Evolutionary conservation across 169 alveolate genomes (phyloP).

Genomic region (Plasmodium gonderi): DNA sequence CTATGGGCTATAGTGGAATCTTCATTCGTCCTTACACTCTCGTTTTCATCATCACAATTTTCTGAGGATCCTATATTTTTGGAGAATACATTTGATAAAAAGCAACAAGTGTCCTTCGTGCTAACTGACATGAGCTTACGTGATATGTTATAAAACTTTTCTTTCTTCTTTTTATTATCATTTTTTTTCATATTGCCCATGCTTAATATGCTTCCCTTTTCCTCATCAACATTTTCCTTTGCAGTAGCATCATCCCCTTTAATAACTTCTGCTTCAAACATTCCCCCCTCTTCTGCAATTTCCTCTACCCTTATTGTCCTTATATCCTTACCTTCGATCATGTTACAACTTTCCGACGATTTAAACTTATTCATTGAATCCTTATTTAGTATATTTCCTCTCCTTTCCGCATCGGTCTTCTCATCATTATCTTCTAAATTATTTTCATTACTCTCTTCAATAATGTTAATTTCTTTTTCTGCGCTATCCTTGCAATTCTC

Average conservation of each 20-base stretch:
- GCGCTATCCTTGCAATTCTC: not conserved
- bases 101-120: constrained; percentile 56
- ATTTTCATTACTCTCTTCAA: not conserved
- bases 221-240: not conserved
- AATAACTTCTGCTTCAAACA: not conserved
- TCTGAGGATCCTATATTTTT: constrained; percentile 19
- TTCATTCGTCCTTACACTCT: constrained; percentile 45
- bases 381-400: not conserved
- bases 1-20: constrained; percentile 12
- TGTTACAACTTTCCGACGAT: constrained; percentile 12
- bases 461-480: not conserved
- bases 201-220: not conserved
- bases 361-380: constrained; percentile 7
- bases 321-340: constrained; percentile 8
- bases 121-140: constrained; percentile 69
- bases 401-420: constrained; percentile 1
- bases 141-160: constrained; percentile 26
- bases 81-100: constrained; percentile 21
- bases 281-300: not conserved
- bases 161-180: constrained; percentile 20
- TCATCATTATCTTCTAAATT: not conserved
- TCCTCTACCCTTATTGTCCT: constrained; percentile 15
- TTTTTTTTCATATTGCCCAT: constrained; percentile 16
- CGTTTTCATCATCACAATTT: constrained; percentile 30
- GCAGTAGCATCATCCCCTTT: not conserved